Conservation (phyloP, 1,139 yeast species). For the Candida gigantensis region DNA sequence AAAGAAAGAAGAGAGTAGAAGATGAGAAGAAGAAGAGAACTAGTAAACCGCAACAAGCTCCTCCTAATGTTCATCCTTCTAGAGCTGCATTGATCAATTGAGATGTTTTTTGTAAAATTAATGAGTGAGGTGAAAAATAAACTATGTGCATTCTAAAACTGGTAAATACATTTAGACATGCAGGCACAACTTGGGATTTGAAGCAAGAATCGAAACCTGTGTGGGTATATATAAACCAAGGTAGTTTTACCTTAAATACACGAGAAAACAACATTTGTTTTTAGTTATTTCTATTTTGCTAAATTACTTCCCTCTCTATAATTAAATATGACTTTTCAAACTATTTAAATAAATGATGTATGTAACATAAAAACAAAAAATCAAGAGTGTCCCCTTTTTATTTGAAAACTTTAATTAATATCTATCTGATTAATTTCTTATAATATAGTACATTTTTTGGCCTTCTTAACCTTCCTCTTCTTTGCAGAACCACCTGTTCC, state of each 20-base stretch:
- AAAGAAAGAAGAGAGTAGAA: slow-evolving; percentile 54
- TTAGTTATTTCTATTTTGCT: too few species aligned
- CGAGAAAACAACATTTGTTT: too few species aligned
- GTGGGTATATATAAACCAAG: too few species aligned
- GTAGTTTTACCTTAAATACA: not conserved
- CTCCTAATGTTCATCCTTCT: slow-evolving; percentile 58
- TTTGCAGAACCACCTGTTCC: slow-evolving; percentile 9
- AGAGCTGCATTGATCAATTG: slow-evolving; percentile 46
- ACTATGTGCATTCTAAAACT: too few species aligned
- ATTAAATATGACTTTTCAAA: slow-evolving; percentile 5
- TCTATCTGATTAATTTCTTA: too few species aligned
- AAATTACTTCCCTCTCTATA: slow-evolving; percentile 1
- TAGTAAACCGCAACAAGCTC: slow-evolving; percentile 21
- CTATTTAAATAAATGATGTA: too few species aligned
- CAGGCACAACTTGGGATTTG: too few species aligned
- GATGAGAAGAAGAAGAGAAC: slow-evolving; percentile 28
- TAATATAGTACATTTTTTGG: slow-evolving; percentile 52
- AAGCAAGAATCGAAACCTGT: too few species aligned
- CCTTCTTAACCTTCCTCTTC: slow-evolving; percentile 41
- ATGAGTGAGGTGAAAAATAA: too few species aligned
- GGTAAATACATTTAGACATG: too few species aligned
- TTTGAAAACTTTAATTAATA: too few species aligned
- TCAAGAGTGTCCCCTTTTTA: too few species aligned
- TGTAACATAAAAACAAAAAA: slow-evolving; percentile 1
- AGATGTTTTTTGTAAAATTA: not conserved